Conservation (phyloP, 192 early-diverging fungal genomes). For the Kappamyces sp. region DNA sequence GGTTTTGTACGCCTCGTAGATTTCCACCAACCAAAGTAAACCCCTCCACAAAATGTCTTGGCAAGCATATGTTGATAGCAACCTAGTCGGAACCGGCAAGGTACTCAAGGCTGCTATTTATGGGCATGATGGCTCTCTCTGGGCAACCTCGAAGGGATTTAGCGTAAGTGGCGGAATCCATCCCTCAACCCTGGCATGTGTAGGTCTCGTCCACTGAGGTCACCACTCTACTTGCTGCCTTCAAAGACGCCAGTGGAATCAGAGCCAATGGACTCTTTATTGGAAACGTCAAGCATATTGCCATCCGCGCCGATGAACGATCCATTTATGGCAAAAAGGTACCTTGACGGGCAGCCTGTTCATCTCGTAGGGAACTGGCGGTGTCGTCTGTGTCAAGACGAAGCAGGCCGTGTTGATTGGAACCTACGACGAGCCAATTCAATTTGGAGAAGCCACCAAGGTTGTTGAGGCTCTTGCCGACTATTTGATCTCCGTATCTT, state of each 20-base stretch:
- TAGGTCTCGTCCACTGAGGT: conserved; percentile 56
- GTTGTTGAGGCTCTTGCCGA: conserved; percentile 70
- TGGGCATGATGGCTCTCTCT: conserved; percentile 73
- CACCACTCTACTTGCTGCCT: conserved; percentile 54
- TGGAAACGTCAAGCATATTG: conserved; percentile 68
- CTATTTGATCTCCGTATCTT: conserved; percentile 59
- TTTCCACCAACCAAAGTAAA: no score
- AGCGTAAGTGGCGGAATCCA: conserved; percentile 40
- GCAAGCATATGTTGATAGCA: conserved; percentile 78
- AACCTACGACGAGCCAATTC: conserved; percentile 55
- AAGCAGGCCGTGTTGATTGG: conserved; percentile 73
- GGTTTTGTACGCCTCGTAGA: no score
- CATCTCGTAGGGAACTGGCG: conserved; percentile 53
- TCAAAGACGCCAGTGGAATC: conserved; percentile 48
- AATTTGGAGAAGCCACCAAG: conserved; percentile 65
- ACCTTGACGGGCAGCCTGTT: conserved; percentile 4
- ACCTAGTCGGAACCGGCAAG: conserved; percentile 68
- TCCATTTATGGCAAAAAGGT: conserved; percentile 78
- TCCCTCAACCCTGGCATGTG: neutral
- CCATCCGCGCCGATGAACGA: conserved; percentile 55
- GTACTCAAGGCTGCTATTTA: conserved; percentile 72
- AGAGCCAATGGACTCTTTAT: conserved; percentile 62
- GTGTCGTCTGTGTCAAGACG: conserved; percentile 71
- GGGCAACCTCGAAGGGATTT: conserved; percentile 76
- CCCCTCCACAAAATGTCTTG: conserved; percentile 57